Conservation (phyloP, 768 basidiomycete species). For the Suillus spraguei region DNA sequence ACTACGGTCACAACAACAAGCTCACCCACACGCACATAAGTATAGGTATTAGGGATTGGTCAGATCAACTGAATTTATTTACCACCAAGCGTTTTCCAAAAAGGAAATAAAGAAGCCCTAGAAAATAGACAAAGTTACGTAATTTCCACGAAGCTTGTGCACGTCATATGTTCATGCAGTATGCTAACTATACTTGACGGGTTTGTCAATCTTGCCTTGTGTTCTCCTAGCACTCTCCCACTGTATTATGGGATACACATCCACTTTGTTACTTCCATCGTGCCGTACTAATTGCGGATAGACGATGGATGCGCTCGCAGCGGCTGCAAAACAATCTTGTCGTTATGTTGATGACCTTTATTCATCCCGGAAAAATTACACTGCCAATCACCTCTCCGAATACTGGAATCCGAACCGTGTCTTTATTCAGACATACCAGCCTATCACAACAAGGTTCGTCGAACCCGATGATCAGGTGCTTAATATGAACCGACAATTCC, state of each 20-base stretch:
- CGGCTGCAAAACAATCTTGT: constrained; percentile 77
- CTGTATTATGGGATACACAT: constrained; percentile 71
- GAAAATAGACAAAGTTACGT: neutral
- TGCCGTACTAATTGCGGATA: constrained; percentile 37
- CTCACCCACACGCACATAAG: neutral
- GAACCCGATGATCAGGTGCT: constrained; percentile 48
- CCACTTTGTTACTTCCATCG: constrained; percentile 51
- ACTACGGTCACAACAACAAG: neutral
- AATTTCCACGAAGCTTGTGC: neutral
- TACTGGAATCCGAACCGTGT: constrained; percentile 70
- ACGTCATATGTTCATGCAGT: neutral
- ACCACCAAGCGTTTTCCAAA: neutral
- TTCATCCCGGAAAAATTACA: neutral
- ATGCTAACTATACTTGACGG: neutral
- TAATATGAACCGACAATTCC: constrained; percentile 76
- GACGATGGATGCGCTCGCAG: constrained; percentile 59
- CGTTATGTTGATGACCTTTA: constrained; percentile 42
- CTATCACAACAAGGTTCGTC: constrained; percentile 79
- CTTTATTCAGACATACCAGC: constrained; percentile 90
- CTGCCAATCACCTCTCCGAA: constrained; percentile 71
- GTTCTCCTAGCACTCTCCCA: constrained; percentile 67
- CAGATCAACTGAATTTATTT: neutral
- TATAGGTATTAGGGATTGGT: neutral
- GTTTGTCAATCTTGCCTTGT: neutral
- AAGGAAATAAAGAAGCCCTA: neutral